These are phyloP conservation scores for Samsoniella hepiali DNA, from an alignment of 2,329 filamentous ascomycete species.

Conservation along the genomic window DNA sequence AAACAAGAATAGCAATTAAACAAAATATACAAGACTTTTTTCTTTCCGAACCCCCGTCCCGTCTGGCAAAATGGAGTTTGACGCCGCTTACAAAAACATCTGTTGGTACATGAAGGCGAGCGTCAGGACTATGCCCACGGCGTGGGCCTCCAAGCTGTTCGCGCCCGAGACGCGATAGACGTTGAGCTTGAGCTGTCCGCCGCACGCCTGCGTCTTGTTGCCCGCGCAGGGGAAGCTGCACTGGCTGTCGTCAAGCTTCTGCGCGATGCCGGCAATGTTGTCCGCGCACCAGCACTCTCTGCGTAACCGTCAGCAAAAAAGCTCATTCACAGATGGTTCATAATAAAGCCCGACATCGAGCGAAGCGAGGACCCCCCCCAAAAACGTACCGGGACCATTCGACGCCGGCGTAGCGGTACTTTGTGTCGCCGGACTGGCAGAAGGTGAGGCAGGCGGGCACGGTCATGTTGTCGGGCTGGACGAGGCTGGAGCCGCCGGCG, in stretches of 20 bases:
- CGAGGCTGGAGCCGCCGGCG: constrained; percentile 38
- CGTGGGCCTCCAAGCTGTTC: neutral
- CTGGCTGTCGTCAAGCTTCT: constrained; percentile 42
- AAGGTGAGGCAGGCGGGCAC: constrained; percentile 49
- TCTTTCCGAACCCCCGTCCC: neutral
- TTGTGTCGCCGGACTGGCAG: constrained; percentile 40
- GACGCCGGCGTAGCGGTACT: constrained; percentile 51
- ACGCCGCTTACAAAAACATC: neutral
- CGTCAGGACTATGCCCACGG: constrained; percentile 4
- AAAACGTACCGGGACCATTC: constrained; percentile 47
- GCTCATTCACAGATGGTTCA: too few relatives aligned
- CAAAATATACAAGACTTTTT: too few relatives aligned
- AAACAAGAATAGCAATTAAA: neutral
- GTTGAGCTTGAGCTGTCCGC: constrained; percentile 48
- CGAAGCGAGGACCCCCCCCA: neutral
- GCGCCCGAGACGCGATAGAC: constrained; percentile 37
- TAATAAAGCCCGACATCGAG: neutral
- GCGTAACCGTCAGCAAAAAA: too few relatives aligned
- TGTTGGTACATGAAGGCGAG: neutral
- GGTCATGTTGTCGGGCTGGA: constrained; percentile 47
- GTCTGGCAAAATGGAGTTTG: neutral
- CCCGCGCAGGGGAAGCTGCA: constrained; percentile 55
- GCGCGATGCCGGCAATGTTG: constrained; percentile 45
- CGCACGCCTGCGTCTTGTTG: constrained; percentile 49
- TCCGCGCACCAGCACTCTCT: constrained; percentile 61